Evolutionary conservation across 352 stramenopile genomes (phyloP).

Genomic region (Poterioochromonas sp.): DNA sequence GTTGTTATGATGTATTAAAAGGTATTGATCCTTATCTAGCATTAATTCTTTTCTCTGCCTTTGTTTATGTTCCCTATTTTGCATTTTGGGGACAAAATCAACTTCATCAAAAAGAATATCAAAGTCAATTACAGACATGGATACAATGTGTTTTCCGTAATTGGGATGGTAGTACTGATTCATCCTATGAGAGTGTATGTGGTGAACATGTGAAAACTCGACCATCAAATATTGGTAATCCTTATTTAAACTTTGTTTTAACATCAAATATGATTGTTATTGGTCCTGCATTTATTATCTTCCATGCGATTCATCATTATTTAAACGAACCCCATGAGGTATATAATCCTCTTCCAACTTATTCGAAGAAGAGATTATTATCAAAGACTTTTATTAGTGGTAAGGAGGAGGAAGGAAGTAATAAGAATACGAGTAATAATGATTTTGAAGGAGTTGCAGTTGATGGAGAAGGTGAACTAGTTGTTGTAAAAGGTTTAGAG

Average conservation of each 20-base stretch:
- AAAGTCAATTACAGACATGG: too few relatives aligned
- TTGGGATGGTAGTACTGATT: not conserved
- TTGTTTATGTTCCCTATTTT: too few relatives aligned
- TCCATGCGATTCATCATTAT: too few relatives aligned
- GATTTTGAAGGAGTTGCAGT: not conserved
- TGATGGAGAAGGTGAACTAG: not conserved
- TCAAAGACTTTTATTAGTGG: too few relatives aligned
- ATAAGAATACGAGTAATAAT: not conserved
- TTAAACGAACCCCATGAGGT: too few relatives aligned
- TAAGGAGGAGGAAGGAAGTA: not conserved
- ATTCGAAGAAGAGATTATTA: too few relatives aligned
- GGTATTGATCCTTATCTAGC: too few relatives aligned
- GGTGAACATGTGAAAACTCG: not conserved
- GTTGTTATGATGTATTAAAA: too few relatives aligned
- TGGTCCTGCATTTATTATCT: not conserved
- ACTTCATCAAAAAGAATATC: too few relatives aligned
- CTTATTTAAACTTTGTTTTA: not conserved
- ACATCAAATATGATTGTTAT: not conserved
- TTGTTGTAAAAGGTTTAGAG: not conserved
- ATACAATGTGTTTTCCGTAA: constrained; percentile 7
- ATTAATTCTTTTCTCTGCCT: too few relatives aligned
- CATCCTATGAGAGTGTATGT: not conserved
- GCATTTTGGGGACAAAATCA: too few relatives aligned
- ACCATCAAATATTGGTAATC: not conserved
- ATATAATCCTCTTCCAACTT: too few relatives aligned